These are phyloP conservation scores for Yamadazyma atlantica DNA, from an alignment of 1,139 yeast species.

Conservation along the genomic window DNA sequence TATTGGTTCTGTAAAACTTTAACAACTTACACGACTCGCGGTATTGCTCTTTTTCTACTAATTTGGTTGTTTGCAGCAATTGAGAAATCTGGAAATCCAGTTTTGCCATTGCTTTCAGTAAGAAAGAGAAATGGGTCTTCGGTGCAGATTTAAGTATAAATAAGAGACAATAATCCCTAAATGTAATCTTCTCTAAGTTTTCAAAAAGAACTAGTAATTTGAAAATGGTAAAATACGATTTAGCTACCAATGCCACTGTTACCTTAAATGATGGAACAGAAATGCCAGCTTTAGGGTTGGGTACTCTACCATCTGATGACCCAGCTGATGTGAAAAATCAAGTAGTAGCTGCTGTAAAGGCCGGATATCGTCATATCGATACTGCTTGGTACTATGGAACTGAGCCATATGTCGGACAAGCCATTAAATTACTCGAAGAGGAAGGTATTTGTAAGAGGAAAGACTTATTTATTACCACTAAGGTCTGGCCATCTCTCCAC, in stretches of 20 bases:
- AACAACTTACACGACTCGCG: no score
- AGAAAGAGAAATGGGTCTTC: background rate
- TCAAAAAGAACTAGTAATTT: no score
- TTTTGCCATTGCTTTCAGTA: background rate
- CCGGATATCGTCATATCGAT: conserved; percentile 43
- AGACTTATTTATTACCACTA: conserved; percentile 59
- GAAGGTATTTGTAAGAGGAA: conserved; percentile 51
- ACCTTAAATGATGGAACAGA: conserved; percentile 31
- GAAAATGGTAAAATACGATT: conserved; percentile 13
- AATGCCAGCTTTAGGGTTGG: conserved; percentile 42
- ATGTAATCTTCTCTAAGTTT: no score
- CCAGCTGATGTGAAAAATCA: conserved; percentile 35
- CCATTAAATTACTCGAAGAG: conserved; percentile 46
- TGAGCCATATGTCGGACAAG: conserved; percentile 51
- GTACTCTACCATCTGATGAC: conserved; percentile 34
- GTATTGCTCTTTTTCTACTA: background rate
- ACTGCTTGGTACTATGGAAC: conserved; percentile 51
- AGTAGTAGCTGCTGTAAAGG: conserved; percentile 39
- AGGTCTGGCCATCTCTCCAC: conserved; percentile 53
- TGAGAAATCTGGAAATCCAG: background rate
- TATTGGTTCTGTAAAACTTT: no score
- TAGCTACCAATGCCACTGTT: conserved; percentile 23
- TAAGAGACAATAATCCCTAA: no score
- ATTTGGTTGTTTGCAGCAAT: conserved; percentile 1
- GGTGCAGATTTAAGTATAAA: background rate